Conservation (phyloP, 2,329 filamentous ascomycete species). For the Fusarium acutatum region DNA sequence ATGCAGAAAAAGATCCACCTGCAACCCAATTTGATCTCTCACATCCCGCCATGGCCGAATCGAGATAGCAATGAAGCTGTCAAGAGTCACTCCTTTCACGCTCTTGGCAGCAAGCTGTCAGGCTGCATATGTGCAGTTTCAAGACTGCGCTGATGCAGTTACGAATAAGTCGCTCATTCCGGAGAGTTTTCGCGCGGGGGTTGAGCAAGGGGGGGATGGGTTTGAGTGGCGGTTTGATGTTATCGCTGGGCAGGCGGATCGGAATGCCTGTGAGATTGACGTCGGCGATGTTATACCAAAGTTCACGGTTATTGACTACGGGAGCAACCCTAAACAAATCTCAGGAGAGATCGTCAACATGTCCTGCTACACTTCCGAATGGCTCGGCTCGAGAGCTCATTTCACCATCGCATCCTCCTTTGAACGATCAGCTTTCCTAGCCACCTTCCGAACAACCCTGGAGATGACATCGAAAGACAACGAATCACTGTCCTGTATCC, state of each 20-base stretch:
- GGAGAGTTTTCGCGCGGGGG: constrained; percentile 4
- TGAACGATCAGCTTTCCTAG: constrained; percentile 6
- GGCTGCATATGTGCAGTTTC: constrained; percentile 22
- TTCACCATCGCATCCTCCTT: constrained; percentile 5
- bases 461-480: neutral
- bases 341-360: constrained; percentile 6
- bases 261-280: constrained; percentile 1
- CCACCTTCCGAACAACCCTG: constrained; percentile 6
- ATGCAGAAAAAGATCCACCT: constrained; percentile 2
- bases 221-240: constrained; percentile 4
- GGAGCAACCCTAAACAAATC: neutral
- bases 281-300: neutral
- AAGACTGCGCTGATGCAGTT: neutral
- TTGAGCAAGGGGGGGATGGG: neutral
- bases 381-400: neutral
- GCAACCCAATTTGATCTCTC: constrained; percentile 16
- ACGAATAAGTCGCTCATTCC: neutral
- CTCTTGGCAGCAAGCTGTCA: neutral
- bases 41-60: constrained; percentile 7
- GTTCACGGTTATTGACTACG: neutral
- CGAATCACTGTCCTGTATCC: neutral
- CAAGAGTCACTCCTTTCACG: neutral
- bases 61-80: constrained; percentile 19
- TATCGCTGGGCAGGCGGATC: neutral
- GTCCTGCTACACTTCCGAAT: neutral